phyloP scores from a whole-genome alignment of 1,284 basidiomycete species.

The Ganoderma multipileum region DNA sequence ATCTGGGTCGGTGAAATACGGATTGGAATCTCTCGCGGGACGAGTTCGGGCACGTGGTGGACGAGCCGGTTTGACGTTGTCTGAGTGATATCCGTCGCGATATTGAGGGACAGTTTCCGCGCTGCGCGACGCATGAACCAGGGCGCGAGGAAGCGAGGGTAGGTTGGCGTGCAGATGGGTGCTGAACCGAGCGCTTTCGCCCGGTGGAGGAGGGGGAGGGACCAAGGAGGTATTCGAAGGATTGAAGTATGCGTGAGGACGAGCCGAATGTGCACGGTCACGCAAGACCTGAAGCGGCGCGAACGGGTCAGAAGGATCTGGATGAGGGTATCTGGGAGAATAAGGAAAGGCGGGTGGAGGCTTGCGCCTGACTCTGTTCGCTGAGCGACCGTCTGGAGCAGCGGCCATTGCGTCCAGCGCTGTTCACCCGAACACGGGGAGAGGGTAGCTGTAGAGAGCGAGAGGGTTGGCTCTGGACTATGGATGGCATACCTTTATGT shows the following conservation, averaged over 20 bases:
- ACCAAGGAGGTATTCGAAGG: slow-evolving; percentile 27
- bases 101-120: slow-evolving; percentile 29
- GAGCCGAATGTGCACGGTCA: slow-evolving; percentile 42
- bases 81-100: slow-evolving; percentile 37
- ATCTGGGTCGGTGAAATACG: slow-evolving; percentile 39
- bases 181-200: slow-evolving; percentile 14
- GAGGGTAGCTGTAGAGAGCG: slow-evolving; percentile 19
- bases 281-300: slow-evolving; percentile 59
- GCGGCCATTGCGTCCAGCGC: slow-evolving; percentile 30
- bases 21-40: slow-evolving; percentile 31
- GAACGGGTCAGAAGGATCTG: slow-evolving; percentile 62
- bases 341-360: slow-evolving; percentile 52
- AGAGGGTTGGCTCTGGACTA: slow-evolving; percentile 12
- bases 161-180: slow-evolving; percentile 13
- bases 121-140: slow-evolving; percentile 25
- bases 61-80: slow-evolving; percentile 33
- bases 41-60: slow-evolving; percentile 36
- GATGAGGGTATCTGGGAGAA: slow-evolving; percentile 54
- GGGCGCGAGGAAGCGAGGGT: slow-evolving; percentile 21
- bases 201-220: slow-evolving; percentile 21
- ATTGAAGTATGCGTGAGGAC: slow-evolving; percentile 27
- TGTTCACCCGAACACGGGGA: slow-evolving; percentile 14
- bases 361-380: slow-evolving; percentile 50
- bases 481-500: slow-evolving; percentile 25
- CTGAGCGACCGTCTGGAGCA: slow-evolving; percentile 19